A percentile compares a stretch with the other conserved stretches of the same genome.
phyloP scores from a whole-genome alignment of 495 filamentous ascomycete species.

The Neurospora sp. region DNA sequence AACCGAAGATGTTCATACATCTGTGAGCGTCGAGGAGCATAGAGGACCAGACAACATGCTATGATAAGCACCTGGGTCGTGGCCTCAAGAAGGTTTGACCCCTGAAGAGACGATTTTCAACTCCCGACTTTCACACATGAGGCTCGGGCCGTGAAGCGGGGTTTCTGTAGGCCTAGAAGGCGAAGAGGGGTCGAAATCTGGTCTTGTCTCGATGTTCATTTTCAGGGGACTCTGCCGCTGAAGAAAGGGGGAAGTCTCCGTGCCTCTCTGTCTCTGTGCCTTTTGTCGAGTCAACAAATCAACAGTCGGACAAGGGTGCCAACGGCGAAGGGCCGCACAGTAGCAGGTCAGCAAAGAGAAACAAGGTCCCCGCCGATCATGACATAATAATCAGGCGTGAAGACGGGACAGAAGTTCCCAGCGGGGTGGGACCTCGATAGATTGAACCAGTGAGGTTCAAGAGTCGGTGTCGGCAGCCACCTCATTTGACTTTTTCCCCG shows the following conservation, averaged over 20 bases:
- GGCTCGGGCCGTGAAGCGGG: not conserved
- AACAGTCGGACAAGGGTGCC: not conserved
- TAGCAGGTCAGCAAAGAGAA: not conserved
- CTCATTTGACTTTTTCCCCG: not conserved
- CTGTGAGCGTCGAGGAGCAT: not conserved
- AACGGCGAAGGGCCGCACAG: not conserved
- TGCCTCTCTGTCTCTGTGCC: not conserved
- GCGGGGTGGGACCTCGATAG: not conserved
- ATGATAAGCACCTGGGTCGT: not conserved
- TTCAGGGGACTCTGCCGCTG: not conserved
- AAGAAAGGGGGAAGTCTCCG: not conserved
- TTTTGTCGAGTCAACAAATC: not conserved
- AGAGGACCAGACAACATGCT: not conserved
- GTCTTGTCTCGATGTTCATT: not conserved
- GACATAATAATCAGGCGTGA: slow-evolving; percentile 7
- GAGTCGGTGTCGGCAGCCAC: not conserved
- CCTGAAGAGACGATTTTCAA: not conserved
- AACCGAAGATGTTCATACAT: not conserved
- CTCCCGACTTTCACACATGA: not conserved
- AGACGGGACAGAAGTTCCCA: not conserved
- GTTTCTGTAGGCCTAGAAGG: not conserved
- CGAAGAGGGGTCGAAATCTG: not conserved
- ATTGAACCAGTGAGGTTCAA: not conserved
- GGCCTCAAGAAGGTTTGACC: not conserved
- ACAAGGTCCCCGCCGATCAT: slow-evolving; percentile 5